Base-by-base conservation (phyloP, 2,329 filamentous ascomycete species). In the Fusarium virguliforme region DNA sequence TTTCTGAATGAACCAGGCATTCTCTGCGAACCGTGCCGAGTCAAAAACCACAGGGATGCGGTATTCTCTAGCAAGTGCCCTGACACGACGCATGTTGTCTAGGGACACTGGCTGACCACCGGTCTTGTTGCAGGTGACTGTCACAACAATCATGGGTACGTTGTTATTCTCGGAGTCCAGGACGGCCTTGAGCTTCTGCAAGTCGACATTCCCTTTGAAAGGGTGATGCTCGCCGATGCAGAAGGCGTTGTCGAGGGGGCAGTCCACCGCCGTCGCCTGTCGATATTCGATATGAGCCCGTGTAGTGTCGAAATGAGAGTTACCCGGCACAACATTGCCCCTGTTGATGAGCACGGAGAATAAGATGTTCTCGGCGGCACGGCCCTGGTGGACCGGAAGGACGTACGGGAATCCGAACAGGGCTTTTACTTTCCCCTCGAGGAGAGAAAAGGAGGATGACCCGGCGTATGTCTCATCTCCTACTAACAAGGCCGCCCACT, bases 111-210 rank as follows among this genome's bases (percentile, higher is more conserved):
- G 37, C 37, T 40, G 37, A 22, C 37, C 37, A 5, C 37, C 37
- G 37, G n/a, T 40, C 37, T 40, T 40, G 37, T 40, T 40, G n/a
- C 37, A 40, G 37, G 37, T 40, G n/a, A 40, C n/a, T 40, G 37
- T 40, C 37, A 40, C 4, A 8, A 40, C 4, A 6, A 40, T 18
- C 37, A 40, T 40, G 3, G 37, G 37, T 40, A 40, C 37, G n/a
- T 40, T 40, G 8, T 40, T 18, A 38, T 38, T 8, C 37, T 40
- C 3, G 1, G 37, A 40, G 37, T 40, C 37, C 8, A 40, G 3
- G 8, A 40, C 10, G 37, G 8, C 4, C n/a, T 40, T 40, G n/a
- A 40, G 37, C 3, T 22, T 9, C 4, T 40, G 37, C n/a, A 40
- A 4, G 37, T 40, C n/a, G 37, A 40, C 2, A 10, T 40, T 40